A percentile compares a stretch with the other conserved stretches of the same genome.
phyloP scores from a whole-genome alignment of 2,329 filamentous ascomycete genomes.

The Gremmenia infestans region DNA sequence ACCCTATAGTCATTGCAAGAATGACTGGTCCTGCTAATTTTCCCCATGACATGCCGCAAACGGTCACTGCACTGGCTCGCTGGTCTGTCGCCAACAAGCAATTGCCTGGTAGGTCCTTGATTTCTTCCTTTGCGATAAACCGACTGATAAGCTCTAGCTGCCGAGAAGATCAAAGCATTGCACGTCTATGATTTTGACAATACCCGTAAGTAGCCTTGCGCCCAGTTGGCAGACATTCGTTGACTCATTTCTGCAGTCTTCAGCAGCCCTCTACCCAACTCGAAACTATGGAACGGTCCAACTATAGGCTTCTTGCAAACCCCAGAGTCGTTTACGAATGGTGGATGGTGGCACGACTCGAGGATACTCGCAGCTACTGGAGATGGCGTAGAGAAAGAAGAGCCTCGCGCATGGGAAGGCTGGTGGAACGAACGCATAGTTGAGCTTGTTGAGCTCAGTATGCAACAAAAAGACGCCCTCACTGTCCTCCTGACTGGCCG shows the following conservation, averaged over 20 bases:
- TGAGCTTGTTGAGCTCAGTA: conserved; percentile 73
- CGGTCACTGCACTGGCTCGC: conserved; percentile 70
- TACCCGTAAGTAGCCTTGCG: conserved; percentile 57
- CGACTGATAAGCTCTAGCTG: conserved; percentile 37
- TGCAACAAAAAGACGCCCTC: conserved; percentile 77
- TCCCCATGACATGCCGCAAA: conserved; percentile 35
- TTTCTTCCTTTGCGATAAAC: not conserved
- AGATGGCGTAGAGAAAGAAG: conserved; percentile 74
- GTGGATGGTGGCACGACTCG: conserved; percentile 96
- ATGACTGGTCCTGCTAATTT: conserved; percentile 12
- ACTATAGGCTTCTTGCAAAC: conserved; percentile 74
- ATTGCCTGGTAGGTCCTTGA: conserved; percentile 53
- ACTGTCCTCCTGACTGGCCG: conserved; percentile 85
- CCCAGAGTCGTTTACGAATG: conserved; percentile 71
- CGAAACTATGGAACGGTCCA: conserved; percentile 74
- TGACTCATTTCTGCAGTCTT: conserved; percentile 58
- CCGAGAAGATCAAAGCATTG: conserved; percentile 67
- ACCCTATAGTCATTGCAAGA: conserved; percentile 16
- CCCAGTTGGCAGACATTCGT: not conserved
- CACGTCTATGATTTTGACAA: conserved; percentile 99
- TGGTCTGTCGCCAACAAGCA: conserved; percentile 77
- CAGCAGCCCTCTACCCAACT: conserved; percentile 83
- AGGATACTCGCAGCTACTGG: conserved; percentile 83
- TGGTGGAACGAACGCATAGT: conserved; percentile 96
- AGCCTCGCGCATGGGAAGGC: conserved; percentile 77